These are phyloP conservation scores for Ascochyta viciae-villosae DNA, from an alignment of 2,329 filamentous ascomycete genomes.

Conservation along the genomic window DNA sequence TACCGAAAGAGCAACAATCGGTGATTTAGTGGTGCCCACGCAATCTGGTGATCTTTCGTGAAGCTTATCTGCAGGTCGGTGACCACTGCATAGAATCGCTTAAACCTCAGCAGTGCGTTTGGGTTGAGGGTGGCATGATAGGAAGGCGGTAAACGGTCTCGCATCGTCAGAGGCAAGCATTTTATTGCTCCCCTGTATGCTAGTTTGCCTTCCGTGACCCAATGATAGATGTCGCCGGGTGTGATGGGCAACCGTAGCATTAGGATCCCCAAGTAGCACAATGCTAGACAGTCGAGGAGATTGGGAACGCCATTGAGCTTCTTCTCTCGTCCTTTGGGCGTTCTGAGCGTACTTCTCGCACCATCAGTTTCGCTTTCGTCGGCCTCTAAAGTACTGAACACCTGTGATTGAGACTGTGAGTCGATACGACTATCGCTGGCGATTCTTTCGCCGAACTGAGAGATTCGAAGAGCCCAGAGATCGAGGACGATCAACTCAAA, in stretches of 20 bases:
- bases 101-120: slow-evolving; percentile 55
- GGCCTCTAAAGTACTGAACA: slow-evolving; percentile 65
- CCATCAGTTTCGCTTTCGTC: slow-evolving; percentile 51
- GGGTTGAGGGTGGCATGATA: slow-evolving; percentile 68
- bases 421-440: slow-evolving; percentile 43
- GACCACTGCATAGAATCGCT: slow-evolving; percentile 70
- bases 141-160: slow-evolving; percentile 66
- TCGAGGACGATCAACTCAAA: slow-evolving; percentile 82
- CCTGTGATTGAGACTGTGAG: slow-evolving; percentile 57
- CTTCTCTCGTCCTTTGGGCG: slow-evolving; percentile 49
- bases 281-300: slow-evolving; percentile 74
- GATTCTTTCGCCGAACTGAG: slow-evolving; percentile 59
- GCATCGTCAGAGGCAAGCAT: slow-evolving; percentile 69
- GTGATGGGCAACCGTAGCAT: slow-evolving; percentile 79
- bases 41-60: slow-evolving; percentile 70
- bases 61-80: slow-evolving; percentile 70
- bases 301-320: slow-evolving; percentile 65
- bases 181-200: slow-evolving; percentile 71
- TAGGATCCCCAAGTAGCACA: slow-evolving; percentile 81
- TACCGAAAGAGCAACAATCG: slow-evolving; percentile 73
- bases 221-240: slow-evolving; percentile 73
- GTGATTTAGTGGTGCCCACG: slow-evolving; percentile 75
- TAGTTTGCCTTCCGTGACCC: slow-evolving; percentile 72
- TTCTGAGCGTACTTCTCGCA: slow-evolving; percentile 18
- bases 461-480: slow-evolving; percentile 80